A percentile compares a stretch with the other conserved stretches of the same genome.
Evolutionary conservation across 768 basidiomycete genomes (phyloP).

Genomic region (Epithele typhae): DNA sequence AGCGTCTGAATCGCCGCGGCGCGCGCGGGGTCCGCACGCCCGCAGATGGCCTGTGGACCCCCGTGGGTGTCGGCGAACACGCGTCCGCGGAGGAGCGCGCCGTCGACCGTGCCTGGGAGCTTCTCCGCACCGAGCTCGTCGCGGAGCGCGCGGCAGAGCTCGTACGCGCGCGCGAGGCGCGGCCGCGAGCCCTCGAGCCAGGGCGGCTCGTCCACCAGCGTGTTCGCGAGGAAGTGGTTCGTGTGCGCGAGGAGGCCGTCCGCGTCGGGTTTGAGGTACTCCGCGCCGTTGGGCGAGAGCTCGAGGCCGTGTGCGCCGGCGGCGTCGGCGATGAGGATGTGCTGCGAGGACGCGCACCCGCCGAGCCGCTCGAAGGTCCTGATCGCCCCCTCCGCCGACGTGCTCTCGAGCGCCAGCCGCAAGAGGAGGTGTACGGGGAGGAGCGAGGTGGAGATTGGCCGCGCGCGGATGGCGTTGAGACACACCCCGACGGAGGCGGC

Average conservation of each 20-base stretch:
- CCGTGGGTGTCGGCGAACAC: conserved; percentile 30
- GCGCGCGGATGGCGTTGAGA: conserved; percentile 33
- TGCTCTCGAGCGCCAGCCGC: conserved; percentile 29
- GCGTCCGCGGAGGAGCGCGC: conserved; percentile 20
- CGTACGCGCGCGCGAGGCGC: conserved; percentile 24
- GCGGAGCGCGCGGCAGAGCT: conserved; percentile 22
- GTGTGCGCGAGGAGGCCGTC: conserved; percentile 30
- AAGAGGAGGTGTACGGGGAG: conserved; percentile 32
- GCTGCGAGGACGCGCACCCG: conserved; percentile 30
- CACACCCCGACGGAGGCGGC: conserved; percentile 31
- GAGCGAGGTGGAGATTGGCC: conserved; percentile 24
- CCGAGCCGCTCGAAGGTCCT: conserved; percentile 23
- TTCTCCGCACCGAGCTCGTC: conserved; percentile 8
- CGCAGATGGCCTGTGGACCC: conserved; percentile 30
- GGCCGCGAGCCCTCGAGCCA: conserved; percentile 29
- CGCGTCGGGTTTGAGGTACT: conserved; percentile 23
- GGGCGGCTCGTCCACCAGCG: conserved; percentile 26
- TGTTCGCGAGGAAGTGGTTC: conserved; percentile 33
- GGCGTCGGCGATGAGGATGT: conserved; percentile 32
- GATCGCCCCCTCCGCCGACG: conserved; percentile 24
- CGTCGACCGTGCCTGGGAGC: conserved; percentile 6
- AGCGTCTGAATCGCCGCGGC: conserved; percentile 25
- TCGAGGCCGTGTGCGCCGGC: conserved; percentile 27
- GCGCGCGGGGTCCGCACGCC: conserved; percentile 18
- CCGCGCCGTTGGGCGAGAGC: conserved; percentile 26